These are phyloP conservation scores for Pythium rhizo-oryzae DNA, from an alignment of 352 stramenopile species.

Conservation along the genomic window DNA sequence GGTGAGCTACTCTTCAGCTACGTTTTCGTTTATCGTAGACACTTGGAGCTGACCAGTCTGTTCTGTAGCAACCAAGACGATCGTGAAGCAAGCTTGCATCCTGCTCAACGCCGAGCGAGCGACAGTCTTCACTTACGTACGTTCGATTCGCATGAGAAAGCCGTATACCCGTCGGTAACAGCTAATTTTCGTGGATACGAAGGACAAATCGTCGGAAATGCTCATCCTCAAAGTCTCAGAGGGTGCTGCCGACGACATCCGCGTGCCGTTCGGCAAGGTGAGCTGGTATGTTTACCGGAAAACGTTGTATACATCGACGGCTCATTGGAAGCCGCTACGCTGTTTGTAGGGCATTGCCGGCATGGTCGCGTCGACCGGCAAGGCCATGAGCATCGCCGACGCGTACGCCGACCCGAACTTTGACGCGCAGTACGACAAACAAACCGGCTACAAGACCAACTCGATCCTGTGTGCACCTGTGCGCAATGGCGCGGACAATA, in stretches of 20 bases:
- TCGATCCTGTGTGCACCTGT: slow-evolving; percentile 93
- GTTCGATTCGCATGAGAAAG: no score
- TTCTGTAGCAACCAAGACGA: slow-evolving; percentile 67
- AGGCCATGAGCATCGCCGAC: slow-evolving; percentile 90
- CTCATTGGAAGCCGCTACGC: background rate
- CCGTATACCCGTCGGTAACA: background rate
- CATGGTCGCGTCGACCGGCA: slow-evolving; percentile 76
- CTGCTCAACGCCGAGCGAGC: slow-evolving; percentile 90
- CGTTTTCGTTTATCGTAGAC: no score
- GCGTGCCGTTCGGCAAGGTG: slow-evolving; percentile 79
- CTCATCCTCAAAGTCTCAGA: slow-evolving; percentile 89
- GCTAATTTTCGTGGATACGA: background rate
- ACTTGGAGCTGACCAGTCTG: background rate
- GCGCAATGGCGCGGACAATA: slow-evolving; percentile 69
- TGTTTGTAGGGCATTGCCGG: slow-evolving; percentile 86
- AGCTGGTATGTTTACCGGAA: background rate
- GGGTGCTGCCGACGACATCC: slow-evolving; percentile 84
- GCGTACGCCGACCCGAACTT: slow-evolving; percentile 94
- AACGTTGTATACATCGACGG: background rate
- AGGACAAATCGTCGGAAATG: slow-evolving; percentile 75
- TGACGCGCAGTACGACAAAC: slow-evolving; percentile 90
- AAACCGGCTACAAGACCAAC: slow-evolving; percentile 91
- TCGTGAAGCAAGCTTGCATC: slow-evolving; percentile 87
- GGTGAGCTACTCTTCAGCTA: no score
- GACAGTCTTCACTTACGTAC: slow-evolving; percentile 89